These are phyloP conservation scores for Asclepias syriaca DNA, from an alignment of 257 asterid species.

Conservation along the genomic window DNA sequence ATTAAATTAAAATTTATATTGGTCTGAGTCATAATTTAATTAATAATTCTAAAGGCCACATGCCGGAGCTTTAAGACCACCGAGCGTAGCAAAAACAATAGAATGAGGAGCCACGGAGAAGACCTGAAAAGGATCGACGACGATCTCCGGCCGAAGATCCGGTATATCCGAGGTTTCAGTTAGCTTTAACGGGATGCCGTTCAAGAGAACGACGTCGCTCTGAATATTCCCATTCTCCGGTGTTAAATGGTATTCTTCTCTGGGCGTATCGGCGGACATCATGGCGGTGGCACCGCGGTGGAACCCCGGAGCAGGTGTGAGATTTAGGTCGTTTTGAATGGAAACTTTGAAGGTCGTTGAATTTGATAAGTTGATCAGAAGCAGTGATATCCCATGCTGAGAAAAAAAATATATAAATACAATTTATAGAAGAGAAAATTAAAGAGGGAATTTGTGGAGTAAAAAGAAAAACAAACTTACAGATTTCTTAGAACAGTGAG, in stretches of 20 bases:
- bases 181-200: conserved; percentile 58
- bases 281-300: background rate
- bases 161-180: conserved; percentile 58
- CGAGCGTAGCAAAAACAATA: conserved; percentile 46
- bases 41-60: conserved; percentile 23
- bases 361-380: conserved; percentile 71
- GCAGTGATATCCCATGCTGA: conserved; percentile 51
- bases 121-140: conserved; percentile 41
- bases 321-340: conserved; percentile 28
- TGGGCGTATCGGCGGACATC: conserved; percentile 5
- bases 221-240: conserved; percentile 63
- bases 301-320: conserved; percentile 6
- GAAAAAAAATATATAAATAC: background rate
- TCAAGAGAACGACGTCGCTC: conserved; percentile 58
- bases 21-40: too few species aligned
- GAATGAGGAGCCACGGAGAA: conserved; percentile 47
- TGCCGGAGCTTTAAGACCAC: conserved; percentile 63
- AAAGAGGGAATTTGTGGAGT: background rate
- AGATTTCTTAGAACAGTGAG: conserved; percentile 62
- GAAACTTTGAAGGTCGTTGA: conserved; percentile 46
- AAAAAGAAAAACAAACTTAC: conserved; percentile 31
- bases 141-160: conserved; percentile 37
- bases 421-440: background rate
- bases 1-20: too few species aligned
- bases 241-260: conserved; percentile 78